A percentile compares a stretch with the other conserved stretches of the same genome.
phyloP scores from a whole-genome alignment of 2,329 filamentous ascomycete species.

The Epichloe festucae region DNA sequence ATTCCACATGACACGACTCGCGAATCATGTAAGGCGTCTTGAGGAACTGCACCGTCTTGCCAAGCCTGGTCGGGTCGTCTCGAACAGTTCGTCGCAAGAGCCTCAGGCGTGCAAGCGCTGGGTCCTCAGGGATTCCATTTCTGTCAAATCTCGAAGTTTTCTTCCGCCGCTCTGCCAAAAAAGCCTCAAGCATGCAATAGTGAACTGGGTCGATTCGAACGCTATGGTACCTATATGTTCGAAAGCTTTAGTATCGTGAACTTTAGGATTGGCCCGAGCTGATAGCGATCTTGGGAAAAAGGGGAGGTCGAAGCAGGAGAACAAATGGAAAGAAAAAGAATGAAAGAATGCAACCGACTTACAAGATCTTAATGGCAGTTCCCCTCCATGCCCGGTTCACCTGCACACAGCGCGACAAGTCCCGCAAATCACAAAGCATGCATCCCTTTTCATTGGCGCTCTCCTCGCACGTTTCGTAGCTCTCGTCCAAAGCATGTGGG shows the following conservation, averaged over 20 bases:
- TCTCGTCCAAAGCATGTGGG: conserved; percentile 65
- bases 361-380: conserved; percentile 45
- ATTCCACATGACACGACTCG: conserved; percentile 70
- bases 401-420: conserved; percentile 66
- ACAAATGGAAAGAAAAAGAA: not conserved
- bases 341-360: conserved; percentile 23
- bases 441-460: conserved; percentile 68
- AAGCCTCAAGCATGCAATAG: conserved; percentile 83
- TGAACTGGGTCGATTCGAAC: conserved; percentile 89
- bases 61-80: conserved; percentile 57
- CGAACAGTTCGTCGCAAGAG: conserved; percentile 73
- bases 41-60: conserved; percentile 59
- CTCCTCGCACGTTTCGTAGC: conserved; percentile 72
- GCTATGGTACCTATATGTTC: conserved; percentile 57
- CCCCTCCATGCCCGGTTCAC: conserved; percentile 61
- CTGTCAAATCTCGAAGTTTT: conserved; percentile 59
- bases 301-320: no score
- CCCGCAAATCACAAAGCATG: conserved; percentile 86
- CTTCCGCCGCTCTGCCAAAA: conserved; percentile 67
- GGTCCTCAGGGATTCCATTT: conserved; percentile 70
- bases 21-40: conserved; percentile 93
- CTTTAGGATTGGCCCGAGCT: not conserved
- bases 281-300: not conserved
- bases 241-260: not conserved
- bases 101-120: conserved; percentile 60